Evolutionary conservation across 768 basidiomycete genomes (phyloP).

Genomic region (Lactifluus hygrophoroides): DNA sequence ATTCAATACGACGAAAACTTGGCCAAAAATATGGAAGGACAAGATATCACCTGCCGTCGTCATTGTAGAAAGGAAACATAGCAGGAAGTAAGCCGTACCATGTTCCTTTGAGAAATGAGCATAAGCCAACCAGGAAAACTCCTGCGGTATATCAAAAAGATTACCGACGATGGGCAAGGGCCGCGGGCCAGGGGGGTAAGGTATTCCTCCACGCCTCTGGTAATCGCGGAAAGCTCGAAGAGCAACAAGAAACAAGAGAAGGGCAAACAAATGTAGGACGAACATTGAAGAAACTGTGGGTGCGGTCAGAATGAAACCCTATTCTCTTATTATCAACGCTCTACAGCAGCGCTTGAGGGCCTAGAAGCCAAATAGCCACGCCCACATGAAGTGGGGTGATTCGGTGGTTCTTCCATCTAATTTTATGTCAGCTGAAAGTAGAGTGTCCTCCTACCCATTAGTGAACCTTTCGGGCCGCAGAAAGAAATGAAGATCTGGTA

Average conservation of each 20-base stretch:
- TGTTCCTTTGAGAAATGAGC: not conserved
- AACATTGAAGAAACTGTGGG: too few species aligned
- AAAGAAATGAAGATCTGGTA: too few species aligned
- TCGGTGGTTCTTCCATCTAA: too few species aligned
- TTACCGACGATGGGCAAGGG: conserved; percentile 6
- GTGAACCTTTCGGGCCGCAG: too few species aligned
- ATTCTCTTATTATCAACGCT: too few species aligned
- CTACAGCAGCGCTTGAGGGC: too few species aligned
- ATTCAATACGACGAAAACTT: conserved; percentile 1
- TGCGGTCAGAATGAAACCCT: too few species aligned
- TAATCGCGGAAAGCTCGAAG: not conserved
- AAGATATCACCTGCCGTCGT: not conserved
- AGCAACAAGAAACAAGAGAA: not conserved
- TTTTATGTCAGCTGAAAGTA: too few species aligned
- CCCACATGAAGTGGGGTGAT: too few species aligned
- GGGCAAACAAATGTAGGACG: not conserved
- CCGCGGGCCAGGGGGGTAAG: conserved; percentile 10
- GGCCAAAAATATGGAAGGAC: not conserved
- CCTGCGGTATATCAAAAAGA: conserved; percentile 5
- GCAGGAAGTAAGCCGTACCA: not conserved
- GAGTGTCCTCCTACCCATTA: too few species aligned
- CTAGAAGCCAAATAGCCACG: too few species aligned
- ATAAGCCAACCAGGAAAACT: conserved; percentile 1
- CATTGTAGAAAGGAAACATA: not conserved
- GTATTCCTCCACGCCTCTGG: not conserved